A percentile compares a stretch with the other conserved stretches of the same genome.
phyloP scores from a whole-genome alignment of 2,329 filamentous ascomycete genomes.

The Paramyrothecium roridum region DNA sequence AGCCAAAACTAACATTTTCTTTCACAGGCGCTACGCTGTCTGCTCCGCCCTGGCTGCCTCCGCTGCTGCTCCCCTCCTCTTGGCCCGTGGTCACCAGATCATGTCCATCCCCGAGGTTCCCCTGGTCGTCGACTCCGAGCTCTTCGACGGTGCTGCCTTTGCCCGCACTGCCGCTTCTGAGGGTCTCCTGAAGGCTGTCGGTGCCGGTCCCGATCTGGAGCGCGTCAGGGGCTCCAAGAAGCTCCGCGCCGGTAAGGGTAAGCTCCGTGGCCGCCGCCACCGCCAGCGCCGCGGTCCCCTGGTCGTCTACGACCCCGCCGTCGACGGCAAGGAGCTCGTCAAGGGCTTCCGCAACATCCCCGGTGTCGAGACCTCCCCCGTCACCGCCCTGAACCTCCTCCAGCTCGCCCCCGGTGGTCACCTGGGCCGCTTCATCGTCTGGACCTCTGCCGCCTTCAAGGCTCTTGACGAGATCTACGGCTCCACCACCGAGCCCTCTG shows the following conservation, averaged over 20 bases:
- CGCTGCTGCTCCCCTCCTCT: slow-evolving; percentile 87
- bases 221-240: slow-evolving; percentile 98
- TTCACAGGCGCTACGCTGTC: slow-evolving; percentile 84
- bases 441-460: slow-evolving; percentile 96
- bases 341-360: slow-evolving; percentile 98
- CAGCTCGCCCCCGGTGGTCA: slow-evolving; percentile 98
- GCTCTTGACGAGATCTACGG: slow-evolving; percentile 97
- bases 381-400: slow-evolving; percentile 95
- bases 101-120: slow-evolving; percentile 91
- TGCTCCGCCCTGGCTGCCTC: slow-evolving; percentile 96
- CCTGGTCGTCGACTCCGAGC: slow-evolving; percentile 88
- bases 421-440: slow-evolving; percentile 98
- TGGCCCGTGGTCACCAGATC: slow-evolving; percentile 97
- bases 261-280: slow-evolving; percentile 94
- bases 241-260: slow-evolving; percentile 97
- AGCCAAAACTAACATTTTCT: slow-evolving; percentile 16
- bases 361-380: slow-evolving; percentile 93
- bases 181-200: slow-evolving; percentile 83
- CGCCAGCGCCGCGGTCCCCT: slow-evolving; percentile 97
- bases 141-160: slow-evolving; percentile 76
- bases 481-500: slow-evolving; percentile 81
- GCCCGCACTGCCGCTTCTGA: slow-evolving; percentile 88
- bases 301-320: slow-evolving; percentile 93
- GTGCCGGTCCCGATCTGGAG: slow-evolving; percentile 84
- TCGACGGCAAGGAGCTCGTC: slow-evolving; percentile 91